These are phyloP conservation scores for Penicillium thymicola DNA, from an alignment of 2,329 filamentous ascomycete species.

Conservation along the genomic window DNA sequence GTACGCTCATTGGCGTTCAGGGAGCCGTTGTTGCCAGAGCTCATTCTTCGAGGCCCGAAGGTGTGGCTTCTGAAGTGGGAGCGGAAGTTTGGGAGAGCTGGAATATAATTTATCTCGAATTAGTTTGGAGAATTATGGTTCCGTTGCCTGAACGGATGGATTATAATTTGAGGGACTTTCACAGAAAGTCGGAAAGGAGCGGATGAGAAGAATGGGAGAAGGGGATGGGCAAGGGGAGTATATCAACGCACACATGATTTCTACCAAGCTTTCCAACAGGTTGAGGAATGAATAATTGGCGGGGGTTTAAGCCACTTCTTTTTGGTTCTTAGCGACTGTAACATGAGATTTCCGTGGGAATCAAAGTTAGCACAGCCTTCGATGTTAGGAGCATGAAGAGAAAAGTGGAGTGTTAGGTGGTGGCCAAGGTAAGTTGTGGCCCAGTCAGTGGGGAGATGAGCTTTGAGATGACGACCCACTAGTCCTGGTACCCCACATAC, in stretches of 20 bases:
- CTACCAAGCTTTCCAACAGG: conserved; percentile 15
- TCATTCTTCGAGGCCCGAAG: conserved; percentile 34
- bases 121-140: not conserved
- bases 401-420: not conserved
- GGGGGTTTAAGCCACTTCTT: conserved; percentile 19
- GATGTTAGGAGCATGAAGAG: not conserved
- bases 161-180: not conserved
- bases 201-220: not conserved
- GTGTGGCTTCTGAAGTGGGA: conserved; percentile 30
- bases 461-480: not conserved
- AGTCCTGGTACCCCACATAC: not conserved
- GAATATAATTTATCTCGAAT: not conserved
- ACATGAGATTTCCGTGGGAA: not conserved
- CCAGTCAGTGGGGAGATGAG: not conserved
- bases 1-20: conserved; percentile 35
- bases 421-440: not conserved
- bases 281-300: conserved; percentile 1
- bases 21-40: conserved; percentile 29
- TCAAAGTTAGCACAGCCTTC: conserved; percentile 8
- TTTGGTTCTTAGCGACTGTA: conserved; percentile 2
- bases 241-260: conserved; percentile 19
- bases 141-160: not conserved
- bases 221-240: not conserved
- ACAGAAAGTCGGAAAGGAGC: conserved; percentile 1
- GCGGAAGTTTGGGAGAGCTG: conserved; percentile 29